phyloP scores from a whole-genome alignment of 1,139 yeast genomes.

The Petasospora fabianii region DNA sequence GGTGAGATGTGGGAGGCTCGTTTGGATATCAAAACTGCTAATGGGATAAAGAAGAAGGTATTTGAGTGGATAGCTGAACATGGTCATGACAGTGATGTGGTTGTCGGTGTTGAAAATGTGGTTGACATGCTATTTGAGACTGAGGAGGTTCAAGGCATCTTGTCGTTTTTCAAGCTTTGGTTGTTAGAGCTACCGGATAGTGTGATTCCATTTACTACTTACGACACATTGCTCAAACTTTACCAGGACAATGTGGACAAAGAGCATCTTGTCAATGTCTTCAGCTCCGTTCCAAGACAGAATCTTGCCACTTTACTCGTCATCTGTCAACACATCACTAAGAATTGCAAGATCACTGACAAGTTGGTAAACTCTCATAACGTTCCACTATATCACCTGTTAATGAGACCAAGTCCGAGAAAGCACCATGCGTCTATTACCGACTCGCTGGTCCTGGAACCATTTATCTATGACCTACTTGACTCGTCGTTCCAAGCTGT shows the following conservation, averaged over 20 bases:
- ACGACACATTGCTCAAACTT: slow-evolving; percentile 22
- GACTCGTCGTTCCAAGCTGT: slow-evolving; percentile 8
- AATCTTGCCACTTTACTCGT: slow-evolving; percentile 24
- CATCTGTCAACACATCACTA: slow-evolving; percentile 18
- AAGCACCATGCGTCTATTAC: slow-evolving; percentile 3
- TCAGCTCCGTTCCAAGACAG: slow-evolving; percentile 28
- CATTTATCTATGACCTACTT: slow-evolving; percentile 16
- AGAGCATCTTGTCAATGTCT: slow-evolving; percentile 9
- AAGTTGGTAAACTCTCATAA: slow-evolving; percentile 1
- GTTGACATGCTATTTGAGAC: slow-evolving; percentile 14
- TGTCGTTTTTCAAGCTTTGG: slow-evolving; percentile 31
- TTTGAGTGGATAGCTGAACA: slow-evolving; percentile 2
- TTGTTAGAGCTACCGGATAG: slow-evolving; percentile 34
- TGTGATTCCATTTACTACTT: slow-evolving; percentile 30
- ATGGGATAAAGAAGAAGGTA: slow-evolving; percentile 22
- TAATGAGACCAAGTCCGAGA: slow-evolving; percentile 24
- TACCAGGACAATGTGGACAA: slow-evolving; percentile 8
- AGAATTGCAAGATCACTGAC: not conserved
- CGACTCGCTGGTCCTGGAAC: slow-evolving; percentile 13
- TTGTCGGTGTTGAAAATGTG: slow-evolving; percentile 2
- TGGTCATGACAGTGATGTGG: slow-evolving; percentile 1
- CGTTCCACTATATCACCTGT: slow-evolving; percentile 22
- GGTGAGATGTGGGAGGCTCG: slow-evolving; percentile 17
- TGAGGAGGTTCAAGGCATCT: slow-evolving; percentile 16
- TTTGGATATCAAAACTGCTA: slow-evolving; percentile 18